Evolutionary conservation across 805 yeast species (phyloP), one percentile per base, ranked within the genome.

Genomic region (Yarrowia yakushimensis): DNA sequence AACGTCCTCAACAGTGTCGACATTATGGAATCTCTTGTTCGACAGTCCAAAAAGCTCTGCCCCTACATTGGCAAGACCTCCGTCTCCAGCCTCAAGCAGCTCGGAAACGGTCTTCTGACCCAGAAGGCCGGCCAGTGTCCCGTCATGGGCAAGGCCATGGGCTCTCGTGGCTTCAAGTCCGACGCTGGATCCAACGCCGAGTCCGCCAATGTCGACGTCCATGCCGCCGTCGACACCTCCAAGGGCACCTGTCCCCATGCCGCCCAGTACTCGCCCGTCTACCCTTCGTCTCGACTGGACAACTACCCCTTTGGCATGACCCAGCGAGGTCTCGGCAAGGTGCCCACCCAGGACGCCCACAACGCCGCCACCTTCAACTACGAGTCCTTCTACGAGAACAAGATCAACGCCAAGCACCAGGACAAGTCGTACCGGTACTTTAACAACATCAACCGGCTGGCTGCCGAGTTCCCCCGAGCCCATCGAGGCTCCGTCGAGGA

Each of bases 361-460:
- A 42, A 37, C n/a, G 41, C 52, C 17, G n/a, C 60, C 50, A 52
- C 31, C 20, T 90, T 86, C 74, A 93, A 89, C 73, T 92, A 85
- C 74, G 80, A 83, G 57, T 88, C 88, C 1, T 80, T 83, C 67
- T 85, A 90, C 72, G 81, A 82, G 64, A 73, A 74, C 52, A 94
- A 91, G 69, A 78, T 94, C 65, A 73, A 78, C 64, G 82, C 82
- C 71, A 94, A 94, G 78, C 85, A 96, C 73, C 68, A 77, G 55
- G 99, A 94, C 79, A 90, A 88, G 74, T 90, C 97, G 22, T 94
- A 94, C 77, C 87, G 99, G 70, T 93, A 83, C 75, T 94, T 94
- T 82, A 94, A 94, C 83, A 94, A 94, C 80, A 91, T 94, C 79
- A 94, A 94, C 80, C 86, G 99, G 69, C 81, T 94, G 69, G 98